Conservation (phyloP, 441 rosid genomes). For the Adansonia madagascariensis region DNA sequence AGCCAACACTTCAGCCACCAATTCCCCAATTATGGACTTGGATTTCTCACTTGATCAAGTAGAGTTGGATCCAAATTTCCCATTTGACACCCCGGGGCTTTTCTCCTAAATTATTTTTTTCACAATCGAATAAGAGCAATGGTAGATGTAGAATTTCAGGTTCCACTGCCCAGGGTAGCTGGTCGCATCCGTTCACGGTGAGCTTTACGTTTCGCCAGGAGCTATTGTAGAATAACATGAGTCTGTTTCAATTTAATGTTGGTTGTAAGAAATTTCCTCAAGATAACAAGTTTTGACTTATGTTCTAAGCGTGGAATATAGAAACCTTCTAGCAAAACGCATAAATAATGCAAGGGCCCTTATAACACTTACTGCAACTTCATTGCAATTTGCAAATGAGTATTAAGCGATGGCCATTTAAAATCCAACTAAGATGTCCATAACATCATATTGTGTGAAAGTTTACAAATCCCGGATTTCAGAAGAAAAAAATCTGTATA, state of each 20-base stretch:
- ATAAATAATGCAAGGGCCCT: not conserved
- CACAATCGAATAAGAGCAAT: constrained; percentile 26
- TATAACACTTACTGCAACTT: not conserved
- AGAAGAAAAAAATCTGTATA: not conserved
- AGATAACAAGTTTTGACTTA: constrained; percentile 1
- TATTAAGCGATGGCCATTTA: not conserved
- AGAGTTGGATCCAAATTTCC: constrained; percentile 61
- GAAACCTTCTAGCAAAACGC: not conserved
- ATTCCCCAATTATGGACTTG: constrained; percentile 69
- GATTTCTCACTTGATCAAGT: constrained; percentile 67
- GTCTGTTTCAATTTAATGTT: constrained; percentile 18
- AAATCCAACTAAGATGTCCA: constrained; percentile 6
- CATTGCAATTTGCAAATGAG: constrained; percentile 6
- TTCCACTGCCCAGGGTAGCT: constrained; percentile 13
- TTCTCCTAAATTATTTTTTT: constrained; percentile 34
- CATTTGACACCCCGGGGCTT: constrained; percentile 46
- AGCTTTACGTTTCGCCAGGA: constrained; percentile 18
- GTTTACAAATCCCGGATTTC: not conserved
- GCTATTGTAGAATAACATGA: constrained; percentile 14
- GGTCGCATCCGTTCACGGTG: constrained; percentile 6
- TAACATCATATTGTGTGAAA: not conserved
- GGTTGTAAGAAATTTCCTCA: not conserved
- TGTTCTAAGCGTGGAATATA: not conserved
- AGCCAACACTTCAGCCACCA: constrained; percentile 61
- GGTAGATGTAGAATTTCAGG: not conserved